Percentiles rank a stretch among this genome's conserved stretches.
These are phyloP conservation scores for Solioccasus polychromus DNA, from an alignment of 768 basidiomycete genomes.

Conservation along the genomic window DNA sequence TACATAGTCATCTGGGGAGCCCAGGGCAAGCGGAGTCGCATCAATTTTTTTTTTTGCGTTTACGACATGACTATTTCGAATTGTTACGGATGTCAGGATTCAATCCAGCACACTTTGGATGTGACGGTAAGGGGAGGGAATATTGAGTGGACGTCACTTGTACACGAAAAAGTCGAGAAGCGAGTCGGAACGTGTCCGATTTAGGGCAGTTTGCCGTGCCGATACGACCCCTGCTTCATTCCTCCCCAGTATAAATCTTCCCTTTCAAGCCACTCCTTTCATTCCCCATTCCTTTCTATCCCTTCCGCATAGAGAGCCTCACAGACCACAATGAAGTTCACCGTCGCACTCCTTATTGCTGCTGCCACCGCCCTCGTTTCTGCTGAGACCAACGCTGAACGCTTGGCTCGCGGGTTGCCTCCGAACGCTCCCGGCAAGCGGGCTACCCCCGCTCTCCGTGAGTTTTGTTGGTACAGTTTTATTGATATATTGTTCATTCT, in stretches of 20 bases:
- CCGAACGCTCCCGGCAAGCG: conserved; percentile 43
- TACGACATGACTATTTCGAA: too few relatives aligned
- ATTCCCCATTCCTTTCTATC: background rate
- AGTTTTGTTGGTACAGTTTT: conserved; percentile 7
- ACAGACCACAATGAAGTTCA: conserved; percentile 27
- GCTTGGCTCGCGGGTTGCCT: conserved; percentile 51
- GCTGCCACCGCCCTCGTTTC: conserved; percentile 37
- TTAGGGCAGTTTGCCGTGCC: too few relatives aligned
- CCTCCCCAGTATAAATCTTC: background rate
- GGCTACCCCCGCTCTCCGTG: conserved; percentile 34
- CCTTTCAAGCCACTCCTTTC: background rate
- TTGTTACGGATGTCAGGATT: too few relatives aligned
- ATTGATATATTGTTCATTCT: background rate
- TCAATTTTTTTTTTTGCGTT: too few relatives aligned
- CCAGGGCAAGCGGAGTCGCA: too few relatives aligned
- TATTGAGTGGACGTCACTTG: too few relatives aligned
- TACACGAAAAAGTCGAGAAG: too few relatives aligned
- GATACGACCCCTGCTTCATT: too few relatives aligned
- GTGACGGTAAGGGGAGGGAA: too few relatives aligned
- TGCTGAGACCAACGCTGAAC: conserved; percentile 50
- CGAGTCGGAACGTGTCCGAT: too few relatives aligned
- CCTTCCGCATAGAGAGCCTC: background rate
- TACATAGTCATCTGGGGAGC: too few relatives aligned
- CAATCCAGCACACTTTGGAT: too few relatives aligned
- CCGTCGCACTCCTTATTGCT: conserved; percentile 34